A percentile compares a stretch with the other conserved stretches of the same genome.
phyloP scores from a whole-genome alignment of 805 yeast species.

The Ogataea ganodermae region DNA sequence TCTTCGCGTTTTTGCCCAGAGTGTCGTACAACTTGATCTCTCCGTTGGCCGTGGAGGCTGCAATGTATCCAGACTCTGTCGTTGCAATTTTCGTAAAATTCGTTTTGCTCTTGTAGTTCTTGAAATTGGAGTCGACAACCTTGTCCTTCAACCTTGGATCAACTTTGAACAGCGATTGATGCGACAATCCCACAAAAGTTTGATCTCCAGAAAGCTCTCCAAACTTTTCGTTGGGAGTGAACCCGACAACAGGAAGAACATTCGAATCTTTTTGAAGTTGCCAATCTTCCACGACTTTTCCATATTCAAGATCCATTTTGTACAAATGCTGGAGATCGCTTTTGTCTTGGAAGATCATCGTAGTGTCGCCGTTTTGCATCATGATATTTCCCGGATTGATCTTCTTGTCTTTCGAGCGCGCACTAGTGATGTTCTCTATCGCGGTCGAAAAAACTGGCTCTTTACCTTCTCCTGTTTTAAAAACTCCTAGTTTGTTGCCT shows the following conservation, averaged over 20 bases:
- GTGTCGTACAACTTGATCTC: slow-evolving; percentile 73
- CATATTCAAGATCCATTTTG: slow-evolving; percentile 78
- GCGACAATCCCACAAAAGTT: slow-evolving; percentile 70
- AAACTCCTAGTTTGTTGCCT: slow-evolving; percentile 79
- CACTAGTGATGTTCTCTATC: slow-evolving; percentile 56
- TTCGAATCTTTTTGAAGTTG: slow-evolving; percentile 40
- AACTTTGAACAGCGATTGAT: slow-evolving; percentile 65
- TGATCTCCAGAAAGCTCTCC: slow-evolving; percentile 74
- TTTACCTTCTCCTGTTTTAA: slow-evolving; percentile 56
- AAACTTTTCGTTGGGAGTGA: slow-evolving; percentile 72
- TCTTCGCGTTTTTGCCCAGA: slow-evolving; percentile 75
- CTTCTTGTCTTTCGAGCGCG: slow-evolving; percentile 45
- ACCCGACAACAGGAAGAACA: slow-evolving; percentile 50
- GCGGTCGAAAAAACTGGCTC: slow-evolving; percentile 65
- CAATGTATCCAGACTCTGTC: slow-evolving; percentile 72
- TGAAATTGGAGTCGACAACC: slow-evolving; percentile 57
- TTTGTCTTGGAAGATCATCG: slow-evolving; percentile 64
- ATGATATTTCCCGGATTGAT: slow-evolving; percentile 63
- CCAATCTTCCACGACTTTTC: slow-evolving; percentile 89
- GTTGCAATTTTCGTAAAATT: slow-evolving; percentile 65
- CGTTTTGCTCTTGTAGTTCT: slow-evolving; percentile 55
- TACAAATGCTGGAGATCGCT: slow-evolving; percentile 48
- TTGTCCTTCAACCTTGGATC: slow-evolving; percentile 77
- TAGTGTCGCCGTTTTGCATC: slow-evolving; percentile 75
- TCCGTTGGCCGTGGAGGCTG: slow-evolving; percentile 75